Conservation (phyloP, 2,329 filamentous ascomycete species). For the Cercospora sp. region DNA sequence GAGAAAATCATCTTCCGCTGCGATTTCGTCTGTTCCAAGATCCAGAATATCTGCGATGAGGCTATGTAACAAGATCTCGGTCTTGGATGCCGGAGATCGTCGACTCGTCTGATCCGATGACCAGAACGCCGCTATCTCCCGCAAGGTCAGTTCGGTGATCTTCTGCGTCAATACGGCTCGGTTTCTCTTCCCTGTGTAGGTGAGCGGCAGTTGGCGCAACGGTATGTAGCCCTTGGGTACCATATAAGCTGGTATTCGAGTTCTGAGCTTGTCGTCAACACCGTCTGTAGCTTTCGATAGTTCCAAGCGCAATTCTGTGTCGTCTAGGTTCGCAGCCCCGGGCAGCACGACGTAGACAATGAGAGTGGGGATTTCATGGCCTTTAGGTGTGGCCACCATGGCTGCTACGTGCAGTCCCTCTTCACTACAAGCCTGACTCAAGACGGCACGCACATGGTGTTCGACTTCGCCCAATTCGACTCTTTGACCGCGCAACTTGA, state of each 20-base stretch:
- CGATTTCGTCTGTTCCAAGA: conserved; percentile 7
- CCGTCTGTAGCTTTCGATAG: background rate
- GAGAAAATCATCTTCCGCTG: conserved; percentile 46
- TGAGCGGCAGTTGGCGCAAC: background rate
- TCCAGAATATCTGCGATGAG: conserved; percentile 15
- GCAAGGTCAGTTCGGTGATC: conserved; percentile 6
- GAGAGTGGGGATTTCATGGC: background rate
- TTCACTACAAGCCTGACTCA: background rate
- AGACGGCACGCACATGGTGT: conserved; percentile 26
- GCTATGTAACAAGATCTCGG: background rate
- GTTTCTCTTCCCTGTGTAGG: conserved; percentile 2
- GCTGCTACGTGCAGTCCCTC: background rate
- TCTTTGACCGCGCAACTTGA: conserved; percentile 74
- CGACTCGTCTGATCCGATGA: background rate
- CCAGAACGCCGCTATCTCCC: conserved; percentile 1
- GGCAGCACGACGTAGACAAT: conserved; percentile 1
- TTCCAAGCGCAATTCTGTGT: background rate
- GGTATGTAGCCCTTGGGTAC: conserved; percentile 4
- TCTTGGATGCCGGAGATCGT: background rate
- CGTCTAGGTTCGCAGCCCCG: background rate
- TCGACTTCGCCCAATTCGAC: conserved; percentile 76
- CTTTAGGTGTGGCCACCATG: background rate
- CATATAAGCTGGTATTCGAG: conserved; percentile 6
- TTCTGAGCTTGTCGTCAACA: background rate
- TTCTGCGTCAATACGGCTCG: background rate